Percentiles rank a stretch among this genome's conserved stretches.
Evolutionary conservation across 805 yeast genomes (phyloP).

Genomic region (Saturnispora serradocipensis): DNA sequence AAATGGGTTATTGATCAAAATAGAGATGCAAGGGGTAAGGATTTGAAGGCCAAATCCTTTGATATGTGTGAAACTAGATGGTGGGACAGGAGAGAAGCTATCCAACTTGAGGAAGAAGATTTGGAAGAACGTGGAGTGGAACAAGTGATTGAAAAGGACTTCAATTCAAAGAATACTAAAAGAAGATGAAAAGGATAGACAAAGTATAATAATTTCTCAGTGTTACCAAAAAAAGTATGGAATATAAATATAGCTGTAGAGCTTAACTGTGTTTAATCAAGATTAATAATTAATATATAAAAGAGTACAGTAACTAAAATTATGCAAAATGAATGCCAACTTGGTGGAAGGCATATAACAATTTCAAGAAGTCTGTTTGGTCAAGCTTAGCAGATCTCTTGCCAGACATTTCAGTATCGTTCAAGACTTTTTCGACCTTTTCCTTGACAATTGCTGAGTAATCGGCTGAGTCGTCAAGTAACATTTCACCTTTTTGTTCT

Average conservation of each 20-base stretch:
- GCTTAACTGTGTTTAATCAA: neutral
- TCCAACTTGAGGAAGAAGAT: constrained; percentile 79
- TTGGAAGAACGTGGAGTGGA: constrained; percentile 91
- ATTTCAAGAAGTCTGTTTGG: constrained; percentile 82
- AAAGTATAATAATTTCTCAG: neutral
- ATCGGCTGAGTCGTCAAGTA: constrained; percentile 35
- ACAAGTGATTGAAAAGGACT: constrained; percentile 72
- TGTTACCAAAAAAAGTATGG: neutral
- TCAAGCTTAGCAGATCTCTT: constrained; percentile 91
- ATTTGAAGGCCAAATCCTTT: constrained; percentile 79
- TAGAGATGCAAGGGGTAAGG: constrained; percentile 80
- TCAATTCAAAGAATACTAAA: constrained; percentile 29
- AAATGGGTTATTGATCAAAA: constrained; percentile 91
- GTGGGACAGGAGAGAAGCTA: constrained; percentile 97
- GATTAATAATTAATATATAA: neutral
- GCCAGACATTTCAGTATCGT: constrained; percentile 72
- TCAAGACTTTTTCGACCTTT: constrained; percentile 64
- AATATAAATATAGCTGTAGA: neutral
- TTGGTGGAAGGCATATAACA: constrained; percentile 89
- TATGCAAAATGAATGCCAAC: constrained; percentile 95
- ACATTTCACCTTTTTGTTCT: constrained; percentile 40
- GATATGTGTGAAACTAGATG: constrained; percentile 89
- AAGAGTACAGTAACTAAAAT: constrained; percentile 4
- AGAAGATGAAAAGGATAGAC: constrained; percentile 37
- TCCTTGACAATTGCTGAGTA: constrained; percentile 46